Evolutionary conservation across 2,329 filamentous ascomycete genomes (phyloP), one percentile per base, ranked within the genome.

Genomic region (Plectosphaerella plurivora): DNA sequence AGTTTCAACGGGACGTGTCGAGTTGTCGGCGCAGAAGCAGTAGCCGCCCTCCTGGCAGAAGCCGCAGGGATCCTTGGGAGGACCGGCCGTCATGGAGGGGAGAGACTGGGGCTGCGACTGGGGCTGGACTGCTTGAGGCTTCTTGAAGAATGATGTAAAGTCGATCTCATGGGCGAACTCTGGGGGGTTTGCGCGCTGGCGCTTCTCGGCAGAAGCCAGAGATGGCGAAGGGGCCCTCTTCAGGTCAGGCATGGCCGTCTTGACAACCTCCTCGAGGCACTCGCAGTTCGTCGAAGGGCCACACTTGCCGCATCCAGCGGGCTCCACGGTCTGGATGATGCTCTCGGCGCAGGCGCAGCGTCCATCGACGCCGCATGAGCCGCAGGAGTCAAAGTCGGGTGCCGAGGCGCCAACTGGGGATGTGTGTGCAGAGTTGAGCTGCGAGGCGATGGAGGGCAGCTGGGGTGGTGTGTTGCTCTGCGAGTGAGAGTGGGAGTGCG

Each of bases 11-110:
- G 53, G 45, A 15, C 51, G 46, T 55, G 73, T 64, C 22, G 73
- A 69, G 18, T 73, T 69, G 58, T 92, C 89, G 22, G 88, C 89
- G 67, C 89, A 94, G 58, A 91, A 84, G 63, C 89, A 94, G 60
- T 89, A 89, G 1, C 87, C 91, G 5, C 88, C 88, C 54, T 92
- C 88, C 56, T 86, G 83, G 69, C 89, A 94, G 71, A 94, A 94
- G 7, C 89, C 89, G 65, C 89, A 94, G 18, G 82, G 80, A 60
- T 93, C 89, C 56, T 82, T 79, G 5, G 79, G 74, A 11, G 74
- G 71, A 42, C 78, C 35, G 10, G 46, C 22, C 68, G 16, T 62
- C 53, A 39, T 64, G 41, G 65, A 53, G 2, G 72, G 63, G 16
- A 72, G 65, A 10, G 69, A 57, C 47, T 70, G 73, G n/a, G 68